A percentile compares a stretch with the other conserved stretches of the same genome.
Evolutionary conservation across 441 rosid species (phyloP).

Genomic region (Aquilaria agallochum): DNA sequence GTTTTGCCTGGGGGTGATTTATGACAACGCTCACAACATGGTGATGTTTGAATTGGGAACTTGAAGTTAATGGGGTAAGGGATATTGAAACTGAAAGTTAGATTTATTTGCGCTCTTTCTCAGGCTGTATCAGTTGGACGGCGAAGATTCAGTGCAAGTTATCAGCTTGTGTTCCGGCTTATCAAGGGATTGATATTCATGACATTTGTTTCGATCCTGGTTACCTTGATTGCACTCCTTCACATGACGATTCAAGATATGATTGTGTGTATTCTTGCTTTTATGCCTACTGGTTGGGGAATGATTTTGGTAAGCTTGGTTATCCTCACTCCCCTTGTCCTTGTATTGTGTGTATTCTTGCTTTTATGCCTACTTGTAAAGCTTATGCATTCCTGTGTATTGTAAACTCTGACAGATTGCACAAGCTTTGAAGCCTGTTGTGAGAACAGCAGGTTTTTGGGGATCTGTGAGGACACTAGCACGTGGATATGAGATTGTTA

Average conservation of each 20-base stretch:
- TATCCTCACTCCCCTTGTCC: background rate
- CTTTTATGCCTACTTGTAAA: constrained; percentile 93
- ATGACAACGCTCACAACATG: too few relatives aligned
- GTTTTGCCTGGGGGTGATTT: too few relatives aligned
- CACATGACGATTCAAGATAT: constrained; percentile 88
- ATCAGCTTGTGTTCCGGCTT: constrained; percentile 93
- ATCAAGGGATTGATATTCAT: constrained; percentile 95
- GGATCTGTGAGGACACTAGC: constrained; percentile 87
- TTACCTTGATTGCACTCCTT: constrained; percentile 74
- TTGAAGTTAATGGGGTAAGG: too few relatives aligned
- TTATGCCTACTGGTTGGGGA: constrained; percentile 99
- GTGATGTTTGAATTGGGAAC: too few relatives aligned
- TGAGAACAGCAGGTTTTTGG: constrained; percentile 81
- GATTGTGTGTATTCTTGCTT: constrained; percentile 89
- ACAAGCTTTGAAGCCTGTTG: constrained; percentile 86
- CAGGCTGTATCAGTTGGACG: constrained; percentile 98
- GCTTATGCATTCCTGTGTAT: background rate
- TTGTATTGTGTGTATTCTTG: constrained; percentile 75
- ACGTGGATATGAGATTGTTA: constrained; percentile 89
- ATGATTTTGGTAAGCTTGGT: constrained; percentile 75
- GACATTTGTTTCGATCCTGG: constrained; percentile 73
- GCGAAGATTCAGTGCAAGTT: constrained; percentile 82
- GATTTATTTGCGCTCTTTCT: constrained; percentile 7
- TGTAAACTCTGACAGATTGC: constrained; percentile 52
- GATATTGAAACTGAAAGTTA: too few relatives aligned